These are phyloP conservation scores for Salvia hispanica DNA, from an alignment of 257 asterid genomes.

Conservation along the genomic window DNA sequence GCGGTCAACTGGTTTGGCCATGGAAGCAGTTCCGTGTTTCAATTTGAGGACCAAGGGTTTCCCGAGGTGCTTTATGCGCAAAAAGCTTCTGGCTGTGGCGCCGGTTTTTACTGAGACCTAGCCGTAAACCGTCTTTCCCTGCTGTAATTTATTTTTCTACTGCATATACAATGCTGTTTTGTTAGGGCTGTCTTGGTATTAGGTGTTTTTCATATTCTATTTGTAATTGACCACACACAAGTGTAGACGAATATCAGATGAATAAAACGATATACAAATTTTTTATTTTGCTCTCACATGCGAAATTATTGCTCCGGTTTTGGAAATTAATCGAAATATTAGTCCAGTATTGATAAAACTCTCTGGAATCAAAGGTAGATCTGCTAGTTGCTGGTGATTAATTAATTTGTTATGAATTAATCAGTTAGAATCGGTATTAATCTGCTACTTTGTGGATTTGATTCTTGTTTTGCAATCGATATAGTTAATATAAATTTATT, in stretches of 20 bases:
- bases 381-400: background rate
- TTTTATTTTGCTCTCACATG: background rate
- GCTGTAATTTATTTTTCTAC: slow-evolving; percentile 14
- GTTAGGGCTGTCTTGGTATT: slow-evolving; percentile 12
- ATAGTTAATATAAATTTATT: background rate
- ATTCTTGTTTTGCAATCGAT: background rate
- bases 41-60: slow-evolving; percentile 39
- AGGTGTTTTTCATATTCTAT: background rate
- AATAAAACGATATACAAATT: slow-evolving; percentile 26
- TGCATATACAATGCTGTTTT: slow-evolving; percentile 29
- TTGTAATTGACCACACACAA: slow-evolving; percentile 38
- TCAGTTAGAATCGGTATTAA: background rate
- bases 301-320: background rate
- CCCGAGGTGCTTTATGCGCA: slow-evolving; percentile 57
- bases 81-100: slow-evolving; percentile 55
- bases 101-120: slow-evolving; percentile 48
- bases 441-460: slow-evolving; percentile 10
- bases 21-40: slow-evolving; percentile 64
- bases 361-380: background rate
- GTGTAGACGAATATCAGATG: slow-evolving; percentile 30
- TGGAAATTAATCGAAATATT: background rate
- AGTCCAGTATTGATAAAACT: no score
- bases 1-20: slow-evolving; percentile 24
- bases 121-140: slow-evolving; percentile 19
- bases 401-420: background rate